Conservation (phyloP, 2,329 filamentous ascomycete species). For the Elsinoe perseae region DNA sequence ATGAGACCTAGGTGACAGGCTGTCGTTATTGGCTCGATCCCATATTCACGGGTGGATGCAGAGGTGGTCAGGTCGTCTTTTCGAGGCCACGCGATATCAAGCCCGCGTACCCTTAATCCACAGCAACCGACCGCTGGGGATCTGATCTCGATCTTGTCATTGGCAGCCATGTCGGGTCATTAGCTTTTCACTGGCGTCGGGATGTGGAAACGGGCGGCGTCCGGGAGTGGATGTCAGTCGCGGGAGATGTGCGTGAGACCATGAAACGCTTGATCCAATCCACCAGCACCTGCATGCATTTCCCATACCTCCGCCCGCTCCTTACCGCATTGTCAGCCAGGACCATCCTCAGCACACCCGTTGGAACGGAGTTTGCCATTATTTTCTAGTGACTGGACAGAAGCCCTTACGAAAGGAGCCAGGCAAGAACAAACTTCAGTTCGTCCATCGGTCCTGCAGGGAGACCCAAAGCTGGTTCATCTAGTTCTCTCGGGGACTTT, state of each 20-base stretch:
- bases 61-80: neutral
- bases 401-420: neutral
- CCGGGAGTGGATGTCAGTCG: slow-evolving; percentile 11
- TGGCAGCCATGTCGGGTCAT: neutral
- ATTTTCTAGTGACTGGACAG: neutral
- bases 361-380: neutral
- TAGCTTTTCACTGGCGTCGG: slow-evolving; percentile 5
- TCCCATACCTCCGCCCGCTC: neutral
- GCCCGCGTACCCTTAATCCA: neutral
- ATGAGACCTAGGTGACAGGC: slow-evolving; percentile 6
- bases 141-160: slow-evolving; percentile 11
- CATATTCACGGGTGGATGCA: neutral
- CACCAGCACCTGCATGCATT: neutral
- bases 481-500: slow-evolving; percentile 3
- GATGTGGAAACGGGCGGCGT: slow-evolving; percentile 10
- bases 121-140: slow-evolving; percentile 8
- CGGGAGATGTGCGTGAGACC: slow-evolving; percentile 1
- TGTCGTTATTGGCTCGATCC: neutral
- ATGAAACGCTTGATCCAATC: slow-evolving; percentile 5
- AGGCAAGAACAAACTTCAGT: neutral
- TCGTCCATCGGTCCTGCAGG: slow-evolving; percentile 2
- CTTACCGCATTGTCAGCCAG: neutral
- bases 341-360: neutral
- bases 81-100: slow-evolving; percentile 5
- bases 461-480: slow-evolving; percentile 3